A percentile compares a stretch with the other conserved stretches of the same genome.
Conservation (phyloP, 345 rosid species). For the Aethionema arabicum region DNA sequence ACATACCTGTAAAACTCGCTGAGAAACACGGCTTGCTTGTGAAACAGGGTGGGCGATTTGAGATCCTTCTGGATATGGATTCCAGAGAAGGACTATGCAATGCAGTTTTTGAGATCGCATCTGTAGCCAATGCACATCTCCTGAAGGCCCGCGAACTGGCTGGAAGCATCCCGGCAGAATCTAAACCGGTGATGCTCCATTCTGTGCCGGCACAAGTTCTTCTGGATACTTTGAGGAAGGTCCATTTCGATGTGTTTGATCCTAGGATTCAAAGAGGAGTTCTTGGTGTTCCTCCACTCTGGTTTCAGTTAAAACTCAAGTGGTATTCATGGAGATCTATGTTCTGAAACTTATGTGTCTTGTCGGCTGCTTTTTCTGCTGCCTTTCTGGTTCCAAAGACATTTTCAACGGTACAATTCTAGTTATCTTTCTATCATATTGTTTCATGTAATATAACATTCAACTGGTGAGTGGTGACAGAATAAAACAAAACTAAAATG, state of each 20-base stretch:
- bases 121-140: slow-evolving; percentile 77
- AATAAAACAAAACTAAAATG: slow-evolving; percentile 1
- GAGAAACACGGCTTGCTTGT: slow-evolving; percentile 70
- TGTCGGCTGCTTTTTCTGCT: neutral
- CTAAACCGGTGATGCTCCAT: slow-evolving; percentile 69
- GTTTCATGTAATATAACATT: slow-evolving; percentile 20
- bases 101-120: slow-evolving; percentile 83
- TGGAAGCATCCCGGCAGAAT: slow-evolving; percentile 60
- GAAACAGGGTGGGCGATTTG: slow-evolving; percentile 57
- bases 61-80: slow-evolving; percentile 56
- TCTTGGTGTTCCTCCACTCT: slow-evolving; percentile 76
- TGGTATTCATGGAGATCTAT: slow-evolving; percentile 73
- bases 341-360: slow-evolving; percentile 39
- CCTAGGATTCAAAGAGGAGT: slow-evolving; percentile 68
- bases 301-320: slow-evolving; percentile 76
- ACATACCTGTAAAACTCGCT: slow-evolving; percentile 66
- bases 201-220: slow-evolving; percentile 80
- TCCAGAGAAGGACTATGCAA: slow-evolving; percentile 61
- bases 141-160: slow-evolving; percentile 80
- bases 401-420: neutral
- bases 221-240: slow-evolving; percentile 54
- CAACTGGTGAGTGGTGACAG: slow-evolving; percentile 21
- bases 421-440: slow-evolving; percentile 10
- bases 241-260: slow-evolving; percentile 82
- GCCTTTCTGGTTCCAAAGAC: slow-evolving; percentile 14